A percentile compares a stretch with the other conserved stretches of the same genome.
Conservation (phyloP, 2,329 filamentous ascomycete genomes). For the Penicillium sp. region DNA sequence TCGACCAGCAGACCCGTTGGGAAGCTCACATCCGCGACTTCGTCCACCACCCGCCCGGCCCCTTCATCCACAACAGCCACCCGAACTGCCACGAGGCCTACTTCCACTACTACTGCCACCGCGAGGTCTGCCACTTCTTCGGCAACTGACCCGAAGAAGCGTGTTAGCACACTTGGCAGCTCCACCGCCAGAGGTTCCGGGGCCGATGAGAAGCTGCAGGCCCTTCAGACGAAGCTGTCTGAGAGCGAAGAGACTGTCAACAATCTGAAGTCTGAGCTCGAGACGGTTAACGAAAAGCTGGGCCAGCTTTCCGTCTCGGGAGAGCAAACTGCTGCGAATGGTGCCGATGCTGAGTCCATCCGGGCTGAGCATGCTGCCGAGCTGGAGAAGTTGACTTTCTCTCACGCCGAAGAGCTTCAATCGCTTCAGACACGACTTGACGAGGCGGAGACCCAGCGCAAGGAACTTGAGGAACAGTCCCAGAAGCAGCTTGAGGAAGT, state of each 20-base stretch:
- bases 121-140: constrained; percentile 27
- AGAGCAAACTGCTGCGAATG: constrained; percentile 27
- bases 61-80: constrained; percentile 31
- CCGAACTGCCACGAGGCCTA: constrained; percentile 30
- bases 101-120: constrained; percentile 28
- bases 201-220: constrained; percentile 38
- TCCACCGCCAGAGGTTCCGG: constrained; percentile 32
- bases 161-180: constrained; percentile 39
- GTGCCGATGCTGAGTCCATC: constrained; percentile 28
- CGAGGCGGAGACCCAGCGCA: constrained; percentile 41
- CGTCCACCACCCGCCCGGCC: constrained; percentile 29
- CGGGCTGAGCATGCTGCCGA: constrained; percentile 38
- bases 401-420: constrained; percentile 39
- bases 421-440: constrained; percentile 37
- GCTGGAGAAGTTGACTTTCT: constrained; percentile 36
- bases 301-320: constrained; percentile 34
- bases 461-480: constrained; percentile 43
- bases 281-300: constrained; percentile 41
- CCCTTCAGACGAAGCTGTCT: constrained; percentile 40
- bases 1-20: constrained; percentile 29
- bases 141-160: constrained; percentile 37
- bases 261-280: constrained; percentile 38
- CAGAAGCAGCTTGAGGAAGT: constrained; percentile 45
- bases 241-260: constrained; percentile 42
- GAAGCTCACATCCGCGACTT: constrained; percentile 28